Evolutionary conservation across 2,329 filamentous ascomycete genomes (phyloP).

Genomic region (Helicocarpus griseus): DNA sequence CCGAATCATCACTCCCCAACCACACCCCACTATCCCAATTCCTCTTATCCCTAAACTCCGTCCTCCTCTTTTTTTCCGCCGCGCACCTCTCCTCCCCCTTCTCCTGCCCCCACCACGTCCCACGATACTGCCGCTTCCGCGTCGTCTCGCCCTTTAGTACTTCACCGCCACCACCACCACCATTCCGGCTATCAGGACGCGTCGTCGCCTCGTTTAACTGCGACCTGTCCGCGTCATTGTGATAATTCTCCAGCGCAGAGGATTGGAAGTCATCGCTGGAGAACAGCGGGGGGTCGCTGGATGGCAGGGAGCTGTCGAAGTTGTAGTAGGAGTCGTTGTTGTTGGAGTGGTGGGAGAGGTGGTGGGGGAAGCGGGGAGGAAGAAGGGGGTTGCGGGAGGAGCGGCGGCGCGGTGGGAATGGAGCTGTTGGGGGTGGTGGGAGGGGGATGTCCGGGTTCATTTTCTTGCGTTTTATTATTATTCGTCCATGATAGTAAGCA

Average conservation of each 20-base stretch:
- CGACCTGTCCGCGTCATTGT: not conserved
- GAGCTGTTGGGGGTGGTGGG: constrained; percentile 20
- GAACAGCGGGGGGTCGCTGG: constrained; percentile 37
- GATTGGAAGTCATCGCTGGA: constrained; percentile 39
- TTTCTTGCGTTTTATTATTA: constrained; percentile 2
- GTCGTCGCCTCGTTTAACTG: constrained; percentile 18
- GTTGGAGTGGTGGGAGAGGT: not conserved
- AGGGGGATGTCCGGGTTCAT: constrained; percentile 32
- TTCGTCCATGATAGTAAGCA: not conserved
- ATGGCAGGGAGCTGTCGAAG: constrained; percentile 22
- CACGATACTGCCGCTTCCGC: constrained; percentile 33
- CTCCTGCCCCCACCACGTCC: constrained; percentile 38
- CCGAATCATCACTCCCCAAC: constrained; percentile 37
- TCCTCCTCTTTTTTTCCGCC: constrained; percentile 26
- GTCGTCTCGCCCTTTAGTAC: no score
- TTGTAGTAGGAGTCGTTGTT: constrained; percentile 29
- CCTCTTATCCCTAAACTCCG: constrained; percentile 35
- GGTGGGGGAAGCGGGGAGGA: constrained; percentile 12
- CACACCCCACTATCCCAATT: constrained; percentile 39
- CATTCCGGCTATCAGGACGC: constrained; percentile 5
- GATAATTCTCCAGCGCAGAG: constrained; percentile 36
- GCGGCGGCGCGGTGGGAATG: not conserved
- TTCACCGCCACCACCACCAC: constrained; percentile 8
- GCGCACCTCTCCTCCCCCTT: constrained; percentile 18
- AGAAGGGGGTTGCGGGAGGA: constrained; percentile 25